These are phyloP conservation scores for Extremus antarcticus DNA, from an alignment of 495 filamentous ascomycete species.

Conservation along the genomic window DNA sequence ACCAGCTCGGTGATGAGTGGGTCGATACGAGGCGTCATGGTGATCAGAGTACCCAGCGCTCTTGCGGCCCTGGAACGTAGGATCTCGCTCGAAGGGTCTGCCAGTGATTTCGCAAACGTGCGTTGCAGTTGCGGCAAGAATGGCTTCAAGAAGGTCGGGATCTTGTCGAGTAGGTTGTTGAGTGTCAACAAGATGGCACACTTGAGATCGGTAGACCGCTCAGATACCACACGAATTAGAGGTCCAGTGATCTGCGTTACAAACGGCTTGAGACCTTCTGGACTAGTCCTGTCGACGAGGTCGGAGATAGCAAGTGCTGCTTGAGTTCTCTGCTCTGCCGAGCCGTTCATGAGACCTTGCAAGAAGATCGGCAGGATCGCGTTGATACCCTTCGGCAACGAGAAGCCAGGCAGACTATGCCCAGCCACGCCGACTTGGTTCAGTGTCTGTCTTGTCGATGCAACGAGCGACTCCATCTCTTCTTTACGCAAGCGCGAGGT, in stretches of 20 bases:
- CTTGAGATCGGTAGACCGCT: slow-evolving; percentile 89
- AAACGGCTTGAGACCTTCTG: slow-evolving; percentile 76
- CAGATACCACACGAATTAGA: slow-evolving; percentile 91
- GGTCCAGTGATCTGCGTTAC: slow-evolving; percentile 97
- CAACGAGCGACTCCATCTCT: slow-evolving; percentile 92
- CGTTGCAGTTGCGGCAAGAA: slow-evolving; percentile 94
- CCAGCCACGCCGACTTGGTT: slow-evolving; percentile 82
- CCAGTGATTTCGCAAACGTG: slow-evolving; percentile 90
- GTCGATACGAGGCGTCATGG: slow-evolving; percentile 89
- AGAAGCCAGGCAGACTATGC: slow-evolving; percentile 75
- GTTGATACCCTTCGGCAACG: slow-evolving; percentile 92
- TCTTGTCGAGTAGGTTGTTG: slow-evolving; percentile 93
- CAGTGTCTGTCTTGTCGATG: slow-evolving; percentile 72
- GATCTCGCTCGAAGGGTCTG: slow-evolving; percentile 83
- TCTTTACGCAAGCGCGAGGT: slow-evolving; percentile 87
- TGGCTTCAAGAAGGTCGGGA: slow-evolving; percentile 87
- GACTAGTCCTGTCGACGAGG: slow-evolving; percentile 79
- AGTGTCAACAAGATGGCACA: slow-evolving; percentile 87
- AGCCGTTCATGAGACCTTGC: slow-evolving; percentile 94
- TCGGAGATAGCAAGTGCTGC: slow-evolving; percentile 90
- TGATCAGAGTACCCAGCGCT: slow-evolving; percentile 90
- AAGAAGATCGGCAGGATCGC: slow-evolving; percentile 94
- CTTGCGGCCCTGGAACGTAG: slow-evolving; percentile 85
- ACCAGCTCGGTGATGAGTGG: slow-evolving; percentile 85
- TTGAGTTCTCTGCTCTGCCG: slow-evolving; percentile 78